These are phyloP conservation scores for Cercophora scortea DNA, from an alignment of 495 filamentous ascomycete genomes.

Conservation along the genomic window DNA sequence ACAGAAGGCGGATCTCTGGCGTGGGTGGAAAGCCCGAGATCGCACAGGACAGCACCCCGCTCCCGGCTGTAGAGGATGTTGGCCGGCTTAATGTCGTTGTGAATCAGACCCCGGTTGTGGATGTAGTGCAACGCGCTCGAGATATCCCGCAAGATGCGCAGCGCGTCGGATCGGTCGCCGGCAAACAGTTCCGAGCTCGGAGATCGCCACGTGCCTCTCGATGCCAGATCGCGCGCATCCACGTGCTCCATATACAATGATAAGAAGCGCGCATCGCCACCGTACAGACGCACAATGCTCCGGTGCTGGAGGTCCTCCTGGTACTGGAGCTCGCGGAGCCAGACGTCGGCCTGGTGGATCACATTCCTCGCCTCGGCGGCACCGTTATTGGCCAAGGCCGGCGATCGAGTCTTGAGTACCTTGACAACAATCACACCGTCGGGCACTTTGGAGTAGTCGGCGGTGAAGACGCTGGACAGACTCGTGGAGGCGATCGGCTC, in stretches of 20 bases:
- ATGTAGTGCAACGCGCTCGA: slow-evolving; percentile 38
- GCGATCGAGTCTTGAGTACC: slow-evolving; percentile 36
- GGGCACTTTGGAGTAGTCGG: slow-evolving; percentile 34
- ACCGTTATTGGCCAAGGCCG: slow-evolving; percentile 23
- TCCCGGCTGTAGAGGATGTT: slow-evolving; percentile 46
- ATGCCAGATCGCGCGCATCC: slow-evolving; percentile 36
- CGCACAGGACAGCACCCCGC: slow-evolving; percentile 42
- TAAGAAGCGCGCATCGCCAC: slow-evolving; percentile 40
- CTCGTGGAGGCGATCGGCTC: slow-evolving; percentile 37
- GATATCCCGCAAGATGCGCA: slow-evolving; percentile 39
- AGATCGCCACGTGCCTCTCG: slow-evolving; percentile 32
- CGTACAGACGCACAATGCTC: slow-evolving; percentile 40
- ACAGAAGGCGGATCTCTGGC: slow-evolving; percentile 29
- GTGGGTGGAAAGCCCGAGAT: slow-evolving; percentile 37
- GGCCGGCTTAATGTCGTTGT: slow-evolving; percentile 46
- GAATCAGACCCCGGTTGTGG: slow-evolving; percentile 34
- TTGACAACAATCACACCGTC: slow-evolving; percentile 41
- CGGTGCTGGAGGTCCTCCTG: slow-evolving; percentile 39
- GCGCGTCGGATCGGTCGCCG: slow-evolving; percentile 30
- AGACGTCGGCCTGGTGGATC: slow-evolving; percentile 42
- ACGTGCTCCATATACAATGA: slow-evolving; percentile 46
- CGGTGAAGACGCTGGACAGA: slow-evolving; percentile 42
- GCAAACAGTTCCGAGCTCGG: slow-evolving; percentile 29
- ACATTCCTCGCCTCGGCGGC: slow-evolving; percentile 35
- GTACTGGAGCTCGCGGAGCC: slow-evolving; percentile 40